Evolutionary conservation across 768 basidiomycete species (phyloP).

Genomic region (Tubosaeta brunneosetosa): DNA sequence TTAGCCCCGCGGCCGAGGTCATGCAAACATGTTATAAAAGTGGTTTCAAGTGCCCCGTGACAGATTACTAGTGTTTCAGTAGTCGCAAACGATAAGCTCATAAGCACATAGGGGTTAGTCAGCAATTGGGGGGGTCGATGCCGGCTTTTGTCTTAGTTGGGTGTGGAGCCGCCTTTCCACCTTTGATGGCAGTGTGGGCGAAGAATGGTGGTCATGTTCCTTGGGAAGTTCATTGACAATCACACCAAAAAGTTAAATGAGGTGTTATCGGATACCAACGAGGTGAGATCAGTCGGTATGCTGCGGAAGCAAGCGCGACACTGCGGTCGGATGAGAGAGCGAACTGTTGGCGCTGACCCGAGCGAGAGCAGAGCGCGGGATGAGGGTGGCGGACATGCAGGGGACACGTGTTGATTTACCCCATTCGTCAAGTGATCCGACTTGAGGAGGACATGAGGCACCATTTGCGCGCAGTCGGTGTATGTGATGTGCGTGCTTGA

Average conservation of each 20-base stretch:
- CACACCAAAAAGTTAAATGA: background rate
- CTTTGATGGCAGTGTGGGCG: background rate
- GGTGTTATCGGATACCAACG: background rate
- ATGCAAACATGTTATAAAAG: no score
- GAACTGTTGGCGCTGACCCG: background rate
- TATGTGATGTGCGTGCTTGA: slow-evolving; percentile 19
- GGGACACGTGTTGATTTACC: slow-evolving; percentile 22
- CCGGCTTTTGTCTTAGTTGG: background rate
- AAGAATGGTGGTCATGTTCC: background rate
- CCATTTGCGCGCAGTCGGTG: slow-evolving; percentile 1
- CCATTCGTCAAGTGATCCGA: slow-evolving; percentile 19
- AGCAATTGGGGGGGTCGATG: background rate
- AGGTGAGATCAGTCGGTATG: background rate
- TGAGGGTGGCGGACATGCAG: slow-evolving; percentile 22
- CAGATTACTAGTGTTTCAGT: background rate
- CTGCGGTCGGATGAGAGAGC: background rate
- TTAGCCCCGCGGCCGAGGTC: background rate
- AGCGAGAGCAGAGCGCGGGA: no score
- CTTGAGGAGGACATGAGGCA: slow-evolving; percentile 18
- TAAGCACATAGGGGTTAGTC: no score
- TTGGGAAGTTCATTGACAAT: background rate
- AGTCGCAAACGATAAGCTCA: background rate
- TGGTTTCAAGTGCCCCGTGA: no score
- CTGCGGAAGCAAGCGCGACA: background rate
- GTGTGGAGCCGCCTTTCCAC: background rate